phyloP scores from a whole-genome alignment of 2,329 filamentous ascomycete species.

The Calonectria pteridis region DNA sequence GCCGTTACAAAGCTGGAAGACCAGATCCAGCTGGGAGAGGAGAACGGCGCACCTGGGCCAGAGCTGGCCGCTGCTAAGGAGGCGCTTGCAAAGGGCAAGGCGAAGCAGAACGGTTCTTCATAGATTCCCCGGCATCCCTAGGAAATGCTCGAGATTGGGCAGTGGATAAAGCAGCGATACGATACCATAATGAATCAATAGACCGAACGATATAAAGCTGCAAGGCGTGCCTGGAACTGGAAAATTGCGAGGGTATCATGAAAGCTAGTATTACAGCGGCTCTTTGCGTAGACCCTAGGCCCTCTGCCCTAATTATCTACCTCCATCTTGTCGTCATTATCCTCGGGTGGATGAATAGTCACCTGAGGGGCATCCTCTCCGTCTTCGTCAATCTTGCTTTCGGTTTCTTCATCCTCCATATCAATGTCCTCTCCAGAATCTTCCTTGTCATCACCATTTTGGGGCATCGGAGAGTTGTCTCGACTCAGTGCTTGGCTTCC shows the following conservation, averaged over 20 bases:
- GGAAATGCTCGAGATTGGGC: not conserved
- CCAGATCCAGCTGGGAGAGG: slow-evolving; percentile 75
- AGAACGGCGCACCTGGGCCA: slow-evolving; percentile 57
- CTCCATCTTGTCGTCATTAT: slow-evolving; percentile 74
- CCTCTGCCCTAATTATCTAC: slow-evolving; percentile 57
- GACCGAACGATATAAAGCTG: not conserved
- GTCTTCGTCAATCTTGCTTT: slow-evolving; percentile 55
- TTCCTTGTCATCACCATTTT: slow-evolving; percentile 49
- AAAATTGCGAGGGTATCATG: slow-evolving; percentile 44
- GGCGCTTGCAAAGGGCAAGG: slow-evolving; percentile 64
- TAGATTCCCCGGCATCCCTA: slow-evolving; percentile 2
- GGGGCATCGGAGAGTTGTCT: slow-evolving; percentile 45
- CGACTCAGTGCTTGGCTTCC: slow-evolving; percentile 47
- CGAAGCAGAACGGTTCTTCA: slow-evolving; percentile 29
- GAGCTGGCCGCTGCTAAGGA: slow-evolving; percentile 70
- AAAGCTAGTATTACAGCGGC: slow-evolving; percentile 31
- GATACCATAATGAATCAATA: slow-evolving; percentile 35
- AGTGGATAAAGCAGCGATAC: slow-evolving; percentile 4
- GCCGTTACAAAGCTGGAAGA: slow-evolving; percentile 81
- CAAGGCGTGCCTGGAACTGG: slow-evolving; percentile 27
- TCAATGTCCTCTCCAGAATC: slow-evolving; percentile 67
- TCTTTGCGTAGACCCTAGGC: not conserved
- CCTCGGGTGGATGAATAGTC: slow-evolving; percentile 62
- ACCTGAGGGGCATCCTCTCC: slow-evolving; percentile 59
- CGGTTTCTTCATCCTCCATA: slow-evolving; percentile 64